These are phyloP conservation scores for Canariomyces notabilis DNA, from an alignment of 2,329 filamentous ascomycete genomes.

Conservation along the genomic window DNA sequence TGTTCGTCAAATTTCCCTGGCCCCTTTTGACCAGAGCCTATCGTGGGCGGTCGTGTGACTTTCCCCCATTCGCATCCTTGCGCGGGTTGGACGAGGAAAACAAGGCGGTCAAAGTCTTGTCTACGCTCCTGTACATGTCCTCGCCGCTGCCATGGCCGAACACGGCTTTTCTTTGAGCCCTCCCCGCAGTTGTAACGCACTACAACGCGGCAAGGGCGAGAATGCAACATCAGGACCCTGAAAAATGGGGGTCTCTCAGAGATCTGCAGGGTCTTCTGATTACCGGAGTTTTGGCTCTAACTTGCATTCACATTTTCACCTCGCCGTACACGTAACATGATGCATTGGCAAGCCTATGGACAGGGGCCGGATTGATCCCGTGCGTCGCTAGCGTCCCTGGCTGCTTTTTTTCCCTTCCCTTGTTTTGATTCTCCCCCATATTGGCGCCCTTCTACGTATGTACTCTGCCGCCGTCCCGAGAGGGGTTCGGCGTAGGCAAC, in stretches of 20 bases:
- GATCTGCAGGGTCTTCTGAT: neutral
- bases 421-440: too few relatives aligned
- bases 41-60: constrained; percentile 4
- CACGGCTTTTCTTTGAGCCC: too few relatives aligned
- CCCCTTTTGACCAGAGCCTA: too few relatives aligned
- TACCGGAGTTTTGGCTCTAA: neutral
- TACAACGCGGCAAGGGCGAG: neutral
- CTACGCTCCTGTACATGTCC: constrained; percentile 3
- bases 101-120: too few relatives aligned
- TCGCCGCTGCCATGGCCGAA: constrained; percentile 14
- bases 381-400: neutral
- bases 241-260: neutral
- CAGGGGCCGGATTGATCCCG: neutral
- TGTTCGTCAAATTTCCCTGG: too few relatives aligned
- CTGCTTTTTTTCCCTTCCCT: neutral
- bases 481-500: neutral
- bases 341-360: neutral
- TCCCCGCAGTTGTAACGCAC: too few relatives aligned
- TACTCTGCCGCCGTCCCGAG: neutral
- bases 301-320: too few relatives aligned
- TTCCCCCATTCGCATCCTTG: neutral
- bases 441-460: neutral
- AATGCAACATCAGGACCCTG: neutral
- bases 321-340: too few relatives aligned
- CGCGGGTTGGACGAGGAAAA: too few relatives aligned